A percentile compares a stretch with the other conserved stretches of the same genome.
phyloP scores from a whole-genome alignment of 73 alveolate species.

The Loxodes magnus region DNA sequence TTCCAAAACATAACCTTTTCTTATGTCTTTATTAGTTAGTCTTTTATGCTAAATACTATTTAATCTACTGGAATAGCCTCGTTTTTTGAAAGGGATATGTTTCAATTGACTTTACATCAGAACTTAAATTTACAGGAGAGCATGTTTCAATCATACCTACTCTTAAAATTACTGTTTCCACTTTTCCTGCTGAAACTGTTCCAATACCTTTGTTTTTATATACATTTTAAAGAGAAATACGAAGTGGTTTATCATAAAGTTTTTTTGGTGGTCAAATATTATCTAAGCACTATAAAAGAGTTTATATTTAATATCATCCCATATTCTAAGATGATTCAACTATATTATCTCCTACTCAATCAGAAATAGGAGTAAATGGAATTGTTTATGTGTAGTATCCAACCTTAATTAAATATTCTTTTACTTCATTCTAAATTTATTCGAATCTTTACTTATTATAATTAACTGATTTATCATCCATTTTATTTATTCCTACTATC shows the following conservation, averaged over 20 bases:
- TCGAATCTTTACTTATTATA: too few relatives aligned
- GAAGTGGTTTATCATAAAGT: too few relatives aligned
- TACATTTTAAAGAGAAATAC: constrained; percentile 60
- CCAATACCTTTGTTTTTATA: too few relatives aligned
- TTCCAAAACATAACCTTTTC: neutral
- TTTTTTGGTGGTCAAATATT: constrained; percentile 58
- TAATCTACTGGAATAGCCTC: constrained; percentile 50
- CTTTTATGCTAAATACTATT: constrained; percentile 50
- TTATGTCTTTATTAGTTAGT: neutral
- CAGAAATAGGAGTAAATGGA: too few relatives aligned
- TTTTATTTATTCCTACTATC: too few relatives aligned
- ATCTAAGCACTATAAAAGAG: too few relatives aligned
- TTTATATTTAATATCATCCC: too few relatives aligned
- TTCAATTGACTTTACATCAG: constrained; percentile 48
- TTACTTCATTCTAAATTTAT: too few relatives aligned
- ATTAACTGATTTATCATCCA: too few relatives aligned
- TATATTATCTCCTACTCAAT: too few relatives aligned
- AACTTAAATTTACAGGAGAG: constrained; percentile 38
- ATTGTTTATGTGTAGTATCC: constrained; percentile 41
- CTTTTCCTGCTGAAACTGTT: constrained; percentile 64
- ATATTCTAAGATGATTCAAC: too few relatives aligned
- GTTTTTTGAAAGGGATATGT: constrained; percentile 39
- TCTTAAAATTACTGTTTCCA: constrained; percentile 51
- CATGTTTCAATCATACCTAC: constrained; percentile 47
- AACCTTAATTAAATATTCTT: too few relatives aligned